These are phyloP conservation scores for Chlorella sp. DNA, from an alignment of 139 green algal genomes.

Conservation along the genomic window DNA sequence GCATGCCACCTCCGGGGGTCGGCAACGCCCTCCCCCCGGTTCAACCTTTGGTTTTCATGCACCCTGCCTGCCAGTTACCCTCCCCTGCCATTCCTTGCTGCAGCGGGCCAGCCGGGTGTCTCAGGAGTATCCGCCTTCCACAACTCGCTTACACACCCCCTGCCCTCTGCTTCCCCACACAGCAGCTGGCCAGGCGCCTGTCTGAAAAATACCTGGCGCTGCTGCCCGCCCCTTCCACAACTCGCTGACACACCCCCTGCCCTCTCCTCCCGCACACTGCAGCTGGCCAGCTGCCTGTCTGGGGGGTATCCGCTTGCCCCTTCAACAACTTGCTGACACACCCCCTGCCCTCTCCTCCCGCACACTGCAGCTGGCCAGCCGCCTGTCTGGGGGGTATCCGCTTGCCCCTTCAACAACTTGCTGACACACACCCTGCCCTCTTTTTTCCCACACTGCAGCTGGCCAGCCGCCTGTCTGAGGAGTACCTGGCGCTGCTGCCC, in stretches of 20 bases:
- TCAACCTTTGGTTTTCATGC: neutral
- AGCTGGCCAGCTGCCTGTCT: conserved; percentile 68
- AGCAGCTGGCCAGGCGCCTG: conserved; percentile 67
- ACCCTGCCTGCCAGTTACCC: neutral
- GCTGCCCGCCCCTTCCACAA: conserved; percentile 28
- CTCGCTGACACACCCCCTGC: neutral
- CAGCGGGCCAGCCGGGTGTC: conserved; percentile 68
- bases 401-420: neutral
- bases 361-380: conserved; percentile 54
- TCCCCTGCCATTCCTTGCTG: neutral
- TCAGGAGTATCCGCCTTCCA: conserved; percentile 85
- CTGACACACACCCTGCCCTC: neutral
- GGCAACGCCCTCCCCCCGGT: neutral
- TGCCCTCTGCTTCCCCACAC: neutral
- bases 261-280: neutral
- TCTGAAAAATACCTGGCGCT: conserved; percentile 88
- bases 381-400: conserved; percentile 89
- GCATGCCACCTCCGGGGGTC: too few relatives aligned
- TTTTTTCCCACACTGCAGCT: conserved; percentile 33
- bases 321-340: neutral
- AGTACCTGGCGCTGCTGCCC: conserved; percentile 84
- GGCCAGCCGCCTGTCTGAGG: conserved; percentile 78
- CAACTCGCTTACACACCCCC: neutral
- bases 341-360: neutral
- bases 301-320: conserved; percentile 83